Evolutionary conservation across 2,329 filamentous ascomycete genomes (phyloP).

Genomic region (Aspergillus piperis): DNA sequence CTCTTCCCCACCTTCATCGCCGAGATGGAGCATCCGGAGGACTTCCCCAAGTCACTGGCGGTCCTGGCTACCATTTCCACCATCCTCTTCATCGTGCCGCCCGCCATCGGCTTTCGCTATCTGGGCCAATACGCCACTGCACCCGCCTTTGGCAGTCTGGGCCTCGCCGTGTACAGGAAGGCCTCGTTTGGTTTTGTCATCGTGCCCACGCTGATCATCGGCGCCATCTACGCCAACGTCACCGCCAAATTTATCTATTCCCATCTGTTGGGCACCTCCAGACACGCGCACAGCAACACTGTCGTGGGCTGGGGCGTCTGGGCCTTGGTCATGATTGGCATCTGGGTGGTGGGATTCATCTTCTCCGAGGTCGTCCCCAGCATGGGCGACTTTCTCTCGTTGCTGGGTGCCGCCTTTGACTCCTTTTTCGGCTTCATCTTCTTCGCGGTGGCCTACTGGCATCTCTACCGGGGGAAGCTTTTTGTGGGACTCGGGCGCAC

Average conservation of each 20-base stretch:
- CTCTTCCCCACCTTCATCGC: constrained; percentile 56
- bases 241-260: constrained; percentile 51
- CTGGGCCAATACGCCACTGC: constrained; percentile 54
- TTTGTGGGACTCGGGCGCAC: constrained; percentile 40
- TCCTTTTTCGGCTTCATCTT: constrained; percentile 56
- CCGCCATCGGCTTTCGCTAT: constrained; percentile 52
- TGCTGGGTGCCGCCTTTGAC: constrained; percentile 52
- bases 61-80: constrained; percentile 48
- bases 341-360: constrained; percentile 50
- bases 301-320: constrained; percentile 52
- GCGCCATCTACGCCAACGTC: constrained; percentile 54
- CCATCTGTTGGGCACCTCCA: constrained; percentile 46
- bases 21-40: constrained; percentile 53
- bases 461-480: constrained; percentile 44
- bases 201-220: constrained; percentile 52
- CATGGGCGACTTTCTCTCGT: constrained; percentile 54
- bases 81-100: constrained; percentile 54
- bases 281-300: constrained; percentile 52
- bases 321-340: constrained; percentile 43
- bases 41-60: constrained; percentile 54
- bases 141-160: constrained; percentile 52
- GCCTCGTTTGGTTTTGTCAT: constrained; percentile 55
- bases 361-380: constrained; percentile 53
- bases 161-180: constrained; percentile 50
- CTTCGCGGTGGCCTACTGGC: constrained; percentile 54